These are phyloP conservation scores for Alectoria sarmentosa DNA, from an alignment of 495 filamentous ascomycete species.

Conservation along the genomic window DNA sequence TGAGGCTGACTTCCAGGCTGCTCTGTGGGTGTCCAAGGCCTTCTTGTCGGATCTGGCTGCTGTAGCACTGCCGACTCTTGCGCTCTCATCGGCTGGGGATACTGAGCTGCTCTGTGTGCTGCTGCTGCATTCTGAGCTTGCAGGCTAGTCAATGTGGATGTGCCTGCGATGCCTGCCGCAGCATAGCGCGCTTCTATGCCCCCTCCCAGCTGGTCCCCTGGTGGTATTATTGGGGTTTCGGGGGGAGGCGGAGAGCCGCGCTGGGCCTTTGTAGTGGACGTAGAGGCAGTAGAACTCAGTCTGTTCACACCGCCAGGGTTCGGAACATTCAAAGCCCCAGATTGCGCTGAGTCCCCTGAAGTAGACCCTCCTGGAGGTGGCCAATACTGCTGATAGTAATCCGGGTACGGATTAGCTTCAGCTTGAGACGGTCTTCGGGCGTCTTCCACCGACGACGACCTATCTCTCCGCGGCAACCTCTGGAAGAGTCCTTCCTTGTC, in stretches of 20 bases:
- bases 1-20: conserved; percentile 80
- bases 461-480: conserved; percentile 39
- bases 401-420: conserved; percentile 41
- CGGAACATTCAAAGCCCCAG: conserved; percentile 37
- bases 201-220: conserved; percentile 58
- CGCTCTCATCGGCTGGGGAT: conserved; percentile 43
- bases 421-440: conserved; percentile 10
- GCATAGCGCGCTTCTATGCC: conserved; percentile 88
- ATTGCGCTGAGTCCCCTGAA: conserved; percentile 22
- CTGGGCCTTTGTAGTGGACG: conserved; percentile 84
- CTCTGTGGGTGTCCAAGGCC: conserved; percentile 96
- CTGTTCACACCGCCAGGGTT: conserved; percentile 59
- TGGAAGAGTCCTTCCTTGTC: conserved; percentile 67
- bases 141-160: conserved; percentile 68
- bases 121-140: conserved; percentile 81
- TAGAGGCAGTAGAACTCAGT: conserved; percentile 81
- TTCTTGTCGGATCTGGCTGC: conserved; percentile 43
- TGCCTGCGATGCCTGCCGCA: conserved; percentile 79
- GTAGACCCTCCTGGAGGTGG: conserved; percentile 45
- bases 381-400: conserved; percentile 62
- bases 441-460: conserved; percentile 19
- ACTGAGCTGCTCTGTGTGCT: conserved; percentile 66
- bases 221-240: conserved; percentile 82
- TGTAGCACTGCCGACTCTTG: conserved; percentile 37
- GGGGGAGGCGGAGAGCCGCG: conserved; percentile 92